Base-by-base conservation (phyloP, 768 basidiomycete species). In the Leccinum obscurum region DNA sequence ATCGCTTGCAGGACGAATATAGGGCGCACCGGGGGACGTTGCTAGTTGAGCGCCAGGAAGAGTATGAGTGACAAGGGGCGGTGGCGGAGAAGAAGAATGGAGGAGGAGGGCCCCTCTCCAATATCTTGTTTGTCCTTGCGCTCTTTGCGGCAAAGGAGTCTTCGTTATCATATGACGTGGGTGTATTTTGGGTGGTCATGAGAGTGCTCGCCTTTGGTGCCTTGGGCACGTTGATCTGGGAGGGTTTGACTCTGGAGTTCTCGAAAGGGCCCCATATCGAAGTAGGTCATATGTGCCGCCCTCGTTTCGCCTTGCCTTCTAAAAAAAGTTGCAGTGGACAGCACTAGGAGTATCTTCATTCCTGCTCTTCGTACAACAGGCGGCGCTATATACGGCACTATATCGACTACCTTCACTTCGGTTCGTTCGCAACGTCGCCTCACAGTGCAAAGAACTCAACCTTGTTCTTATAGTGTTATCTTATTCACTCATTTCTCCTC, bases 111-210 rank as follows among this genome's bases (percentile, higher is more conserved):
- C 28, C 28, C 58, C 67, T 87, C 44, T 84, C 85, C 0, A 87
- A 90, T 75, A 72, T 83, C 22, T 74, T 90, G 52, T 85, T 88
- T 59, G 87, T 87, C 35, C 72, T 86, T 20, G 80, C 86, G 5
- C 73, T 88, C 37, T 82, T 85, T 72, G 80, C 84, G 6, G 80
- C 83, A 54, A 90, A 89, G 75, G 87, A 86, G 66, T 83, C 84
- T 77, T 73, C 92, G 7, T 74, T 92, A 52, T 77, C 83, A 17
- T 81, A 81, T 41, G 86, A 90, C 70, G 82, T 87, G 22, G 86
- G 87, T 7, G 82, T 88, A 9, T 87, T 91, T 68, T 92, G 90
- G 91, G 78, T 90, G 14, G 78, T 88, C 35, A 86, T 92, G 77
- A 78, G 89, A 62, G 80, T 90, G 53, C 77, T 92, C 55, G 88